Evolutionary conservation across 2,329 filamentous ascomycete genomes (phyloP).

Genomic region (Fusarium sp.): DNA sequence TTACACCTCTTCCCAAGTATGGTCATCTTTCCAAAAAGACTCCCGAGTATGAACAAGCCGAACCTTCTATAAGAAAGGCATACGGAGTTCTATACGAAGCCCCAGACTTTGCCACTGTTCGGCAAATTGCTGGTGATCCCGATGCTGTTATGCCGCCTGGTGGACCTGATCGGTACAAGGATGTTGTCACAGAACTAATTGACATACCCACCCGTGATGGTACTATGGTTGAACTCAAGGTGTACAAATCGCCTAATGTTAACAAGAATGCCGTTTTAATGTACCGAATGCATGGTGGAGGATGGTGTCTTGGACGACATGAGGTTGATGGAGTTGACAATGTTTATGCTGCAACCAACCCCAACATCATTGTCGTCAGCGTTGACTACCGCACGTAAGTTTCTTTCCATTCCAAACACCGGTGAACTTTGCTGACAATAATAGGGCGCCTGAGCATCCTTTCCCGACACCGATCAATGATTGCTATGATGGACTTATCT

Average conservation of each 20-base stretch:
- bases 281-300: conserved; percentile 43
- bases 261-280: conserved; percentile 28
- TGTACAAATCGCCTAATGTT: conserved; percentile 29
- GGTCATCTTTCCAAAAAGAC: conserved; percentile 32
- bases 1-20: conserved; percentile 29
- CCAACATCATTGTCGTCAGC: conserved; percentile 38
- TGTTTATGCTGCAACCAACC: conserved; percentile 27
- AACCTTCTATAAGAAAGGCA: background rate
- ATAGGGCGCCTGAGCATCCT: conserved; percentile 37
- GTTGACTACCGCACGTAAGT: conserved; percentile 38
- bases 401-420: fast-evolving
- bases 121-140: background rate
- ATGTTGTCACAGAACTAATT: conserved; percentile 26
- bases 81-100: background rate
- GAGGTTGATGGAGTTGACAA: conserved; percentile 42
- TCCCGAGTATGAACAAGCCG: conserved; percentile 5
- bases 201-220: conserved; percentile 33
- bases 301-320: conserved; percentile 39
- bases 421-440: background rate
- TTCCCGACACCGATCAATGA: conserved; percentile 38
- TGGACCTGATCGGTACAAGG: conserved; percentile 27
- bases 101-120: conserved; percentile 11
- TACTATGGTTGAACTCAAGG: conserved; percentile 26
- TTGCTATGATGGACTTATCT: conserved; percentile 38
- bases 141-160: conserved; percentile 35